Evolutionary conservation across 805 yeast species (phyloP).

Genomic region (Monosporozyma solicola): DNA sequence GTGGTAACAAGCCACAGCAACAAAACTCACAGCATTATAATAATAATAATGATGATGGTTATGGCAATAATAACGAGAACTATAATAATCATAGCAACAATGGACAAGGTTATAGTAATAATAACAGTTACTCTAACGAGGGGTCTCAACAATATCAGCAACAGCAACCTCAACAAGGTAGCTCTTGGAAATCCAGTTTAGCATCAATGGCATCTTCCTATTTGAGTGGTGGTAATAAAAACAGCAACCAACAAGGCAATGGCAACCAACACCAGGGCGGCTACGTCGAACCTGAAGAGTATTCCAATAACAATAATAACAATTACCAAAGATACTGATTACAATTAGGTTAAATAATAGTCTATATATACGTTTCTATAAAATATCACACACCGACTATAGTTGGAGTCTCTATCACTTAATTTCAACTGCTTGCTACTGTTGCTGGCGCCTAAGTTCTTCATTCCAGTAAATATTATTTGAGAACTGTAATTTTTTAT

Average conservation of each 20-base stretch:
- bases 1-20: constrained; percentile 4
- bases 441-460: too few relatives aligned
- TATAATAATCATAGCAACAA: background rate
- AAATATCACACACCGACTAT: too few relatives aligned
- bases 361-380: too few relatives aligned
- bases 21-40: background rate
- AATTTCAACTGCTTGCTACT: too few relatives aligned
- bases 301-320: background rate
- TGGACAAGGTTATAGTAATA: background rate
- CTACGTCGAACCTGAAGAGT: background rate
- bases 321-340: background rate
- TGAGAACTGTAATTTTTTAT: too few relatives aligned
- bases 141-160: constrained; percentile 1
- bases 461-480: too few relatives aligned
- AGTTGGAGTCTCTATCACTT: too few relatives aligned
- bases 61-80: background rate
- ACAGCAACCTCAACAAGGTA: constrained; percentile 1
- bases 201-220: constrained; percentile 1
- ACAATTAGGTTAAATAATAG: background rate
- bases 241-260: background rate
- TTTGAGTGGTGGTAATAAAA: background rate
- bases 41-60: background rate
- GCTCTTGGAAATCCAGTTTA: constrained; percentile 1
- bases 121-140: background rate
- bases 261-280: background rate